Evolutionary conservation across 257 asterid genomes (phyloP).

Genomic region (Verbena officinalis): DNA sequence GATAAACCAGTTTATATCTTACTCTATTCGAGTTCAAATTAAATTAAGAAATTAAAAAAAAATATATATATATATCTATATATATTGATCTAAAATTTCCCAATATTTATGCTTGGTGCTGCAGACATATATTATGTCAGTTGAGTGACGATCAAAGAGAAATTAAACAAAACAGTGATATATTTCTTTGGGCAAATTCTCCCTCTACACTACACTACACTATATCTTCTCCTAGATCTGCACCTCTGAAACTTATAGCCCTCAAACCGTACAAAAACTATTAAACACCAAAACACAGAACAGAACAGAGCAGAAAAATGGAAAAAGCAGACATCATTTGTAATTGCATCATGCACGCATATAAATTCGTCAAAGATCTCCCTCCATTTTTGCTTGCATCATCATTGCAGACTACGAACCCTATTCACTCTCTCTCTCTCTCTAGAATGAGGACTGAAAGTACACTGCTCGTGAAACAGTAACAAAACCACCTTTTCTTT

Average conservation of each 20-base stretch:
- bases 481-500: neutral
- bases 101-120: no score
- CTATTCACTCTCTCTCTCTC: conserved; percentile 12
- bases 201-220: neutral
- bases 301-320: conserved; percentile 20
- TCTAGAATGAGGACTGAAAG: conserved; percentile 40
- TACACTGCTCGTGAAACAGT: conserved; percentile 69
- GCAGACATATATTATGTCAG: conserved; percentile 21
- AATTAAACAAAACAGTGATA: neutral
- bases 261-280: conserved; percentile 38
- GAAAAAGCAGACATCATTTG: neutral
- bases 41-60: no score
- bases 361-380: conserved; percentile 69
- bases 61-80: no score
- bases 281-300: conserved; percentile 16
- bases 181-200: no score
- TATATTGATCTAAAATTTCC: no score
- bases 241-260: conserved; percentile 13
- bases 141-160: neutral
- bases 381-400: conserved; percentile 73
- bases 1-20: no score
- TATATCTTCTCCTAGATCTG: neutral
- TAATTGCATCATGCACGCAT: conserved; percentile 53
- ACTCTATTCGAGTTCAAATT: no score
- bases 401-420: conserved; percentile 37